phyloP scores from a whole-genome alignment of 768 basidiomycete species.

The Termitomyces sp. region DNA sequence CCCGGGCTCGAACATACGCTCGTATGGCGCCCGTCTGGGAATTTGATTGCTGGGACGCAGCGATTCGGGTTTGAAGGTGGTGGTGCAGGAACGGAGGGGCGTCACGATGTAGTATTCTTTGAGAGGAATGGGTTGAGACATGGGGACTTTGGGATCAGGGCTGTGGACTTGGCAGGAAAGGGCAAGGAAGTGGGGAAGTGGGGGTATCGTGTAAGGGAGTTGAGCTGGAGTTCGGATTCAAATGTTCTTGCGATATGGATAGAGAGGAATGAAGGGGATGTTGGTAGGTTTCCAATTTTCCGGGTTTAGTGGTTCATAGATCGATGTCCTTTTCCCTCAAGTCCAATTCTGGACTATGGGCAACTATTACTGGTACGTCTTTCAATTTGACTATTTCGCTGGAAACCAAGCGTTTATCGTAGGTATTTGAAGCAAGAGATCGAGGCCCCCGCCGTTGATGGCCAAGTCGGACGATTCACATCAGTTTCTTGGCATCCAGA shows the following conservation, averaged over 20 bases:
- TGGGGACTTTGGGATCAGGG: slow-evolving; percentile 75
- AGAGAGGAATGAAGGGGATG: slow-evolving; percentile 61
- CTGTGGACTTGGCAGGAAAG: slow-evolving; percentile 26
- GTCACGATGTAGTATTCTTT: slow-evolving; percentile 89
- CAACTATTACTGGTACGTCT: slow-evolving; percentile 86
- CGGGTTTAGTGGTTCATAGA: background rate
- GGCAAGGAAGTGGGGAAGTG: slow-evolving; percentile 41
- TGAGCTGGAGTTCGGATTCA: slow-evolving; percentile 89
- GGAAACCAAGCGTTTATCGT: background rate
- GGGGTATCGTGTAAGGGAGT: slow-evolving; percentile 71
- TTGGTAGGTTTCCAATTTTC: slow-evolving; percentile 40
- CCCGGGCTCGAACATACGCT: slow-evolving; percentile 77
- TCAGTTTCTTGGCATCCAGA: slow-evolving; percentile 89
- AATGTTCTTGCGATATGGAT: slow-evolving; percentile 85
- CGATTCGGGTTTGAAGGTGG: slow-evolving; percentile 77
- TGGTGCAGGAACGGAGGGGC: slow-evolving; percentile 59
- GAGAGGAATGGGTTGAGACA: slow-evolving; percentile 93
- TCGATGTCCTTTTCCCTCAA: slow-evolving; percentile 20
- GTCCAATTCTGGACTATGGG: slow-evolving; percentile 94
- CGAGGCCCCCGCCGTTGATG: slow-evolving; percentile 34
- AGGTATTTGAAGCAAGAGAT: slow-evolving; percentile 96
- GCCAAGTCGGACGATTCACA: slow-evolving; percentile 51
- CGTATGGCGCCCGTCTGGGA: slow-evolving; percentile 87
- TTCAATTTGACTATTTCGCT: background rate
- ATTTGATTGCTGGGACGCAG: slow-evolving; percentile 79